Evolutionary conservation across 352 stramenopile genomes (phyloP), one percentile per base, ranked within the genome.

Genomic region (Phytophthora pistaciae): DNA sequence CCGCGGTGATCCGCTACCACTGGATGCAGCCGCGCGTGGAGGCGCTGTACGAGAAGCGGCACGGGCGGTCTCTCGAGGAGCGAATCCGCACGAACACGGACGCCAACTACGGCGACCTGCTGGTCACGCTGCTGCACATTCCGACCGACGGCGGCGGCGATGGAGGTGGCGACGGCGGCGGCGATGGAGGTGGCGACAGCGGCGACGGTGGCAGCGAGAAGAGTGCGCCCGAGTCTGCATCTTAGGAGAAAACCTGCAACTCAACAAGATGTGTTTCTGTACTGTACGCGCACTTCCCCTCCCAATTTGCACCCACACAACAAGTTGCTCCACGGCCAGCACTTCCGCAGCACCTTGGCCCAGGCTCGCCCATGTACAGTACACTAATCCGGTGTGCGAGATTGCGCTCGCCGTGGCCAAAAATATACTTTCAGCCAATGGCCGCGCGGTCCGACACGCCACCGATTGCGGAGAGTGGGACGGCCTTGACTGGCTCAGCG

Each of bases 1-100:
- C 76, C 7, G 82, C 82, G 6, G 60, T 86, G 46, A 78, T 91
- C 59, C 84, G 84, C 52, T 91, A 91, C 55, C 78, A 87, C 61
- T 71, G 74, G 61, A 77, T 80, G 62, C 68, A 90, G 42, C 66
- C 71, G 56, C 68, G 68, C 10, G 66, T 91, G 16, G 56, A 78
- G 44, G 31, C 65, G 48, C 64, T 73, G 21, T 91, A 90, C 75
- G 68, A 87, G 44, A 79, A 78, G 40, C 58, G 77, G 40, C 80
- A 90, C 56, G 73, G 66, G 40, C 73, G 72, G 5, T 76, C 75
- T 44, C 80, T 91, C 36, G 75, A 78, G 60, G 75, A 90, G 57
- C 78, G 81, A 36, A 86, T 91, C 59, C 60, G 82, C 36, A 82
- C 75, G 18, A 80, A 90, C 56, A 85, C 78, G 56, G 84, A 83